Percentiles rank a stretch among this genome's conserved stretches.
These are phyloP conservation scores for Ascochyta fabae DNA, from an alignment of 2,329 filamentous ascomycete species.

Conservation along the genomic window DNA sequence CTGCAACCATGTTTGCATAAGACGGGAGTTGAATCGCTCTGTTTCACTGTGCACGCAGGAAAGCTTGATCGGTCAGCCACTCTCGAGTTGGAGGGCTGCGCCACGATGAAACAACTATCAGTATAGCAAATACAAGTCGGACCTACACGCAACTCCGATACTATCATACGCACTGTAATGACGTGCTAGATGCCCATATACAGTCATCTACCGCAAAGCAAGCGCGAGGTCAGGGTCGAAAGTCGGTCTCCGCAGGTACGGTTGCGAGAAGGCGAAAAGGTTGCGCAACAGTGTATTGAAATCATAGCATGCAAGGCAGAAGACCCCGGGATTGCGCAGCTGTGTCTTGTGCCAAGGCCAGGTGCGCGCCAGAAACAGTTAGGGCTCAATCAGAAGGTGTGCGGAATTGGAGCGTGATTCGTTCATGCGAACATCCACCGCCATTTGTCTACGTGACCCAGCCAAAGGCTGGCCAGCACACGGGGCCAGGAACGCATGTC, in stretches of 20 bases:
- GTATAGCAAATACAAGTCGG: constrained; percentile 3
- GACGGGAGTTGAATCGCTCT: constrained; percentile 5
- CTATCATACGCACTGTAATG: constrained; percentile 14
- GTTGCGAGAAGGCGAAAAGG: background rate
- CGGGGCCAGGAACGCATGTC: constrained; percentile 31
- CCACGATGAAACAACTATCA: constrained; percentile 8
- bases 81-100: constrained; percentile 1
- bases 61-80: background rate
- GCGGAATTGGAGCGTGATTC: constrained; percentile 34
- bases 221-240: background rate
- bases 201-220: background rate
- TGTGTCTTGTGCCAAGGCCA: constrained; percentile 18
- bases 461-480: constrained; percentile 31
- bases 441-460: constrained; percentile 37
- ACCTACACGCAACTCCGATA: constrained; percentile 1
- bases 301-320: constrained; percentile 9
- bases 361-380: constrained; percentile 18
- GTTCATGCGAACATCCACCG: constrained; percentile 31
- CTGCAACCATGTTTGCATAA: constrained; percentile 5
- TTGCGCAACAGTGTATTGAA: constrained; percentile 4
- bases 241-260: background rate
- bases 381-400: constrained; percentile 32
- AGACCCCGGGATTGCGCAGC: constrained; percentile 9
- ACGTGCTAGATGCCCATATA: constrained; percentile 15
- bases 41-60: background rate